Evolutionary conservation across 1,139 yeast species (phyloP).

Genomic region (Pichia sp.): DNA sequence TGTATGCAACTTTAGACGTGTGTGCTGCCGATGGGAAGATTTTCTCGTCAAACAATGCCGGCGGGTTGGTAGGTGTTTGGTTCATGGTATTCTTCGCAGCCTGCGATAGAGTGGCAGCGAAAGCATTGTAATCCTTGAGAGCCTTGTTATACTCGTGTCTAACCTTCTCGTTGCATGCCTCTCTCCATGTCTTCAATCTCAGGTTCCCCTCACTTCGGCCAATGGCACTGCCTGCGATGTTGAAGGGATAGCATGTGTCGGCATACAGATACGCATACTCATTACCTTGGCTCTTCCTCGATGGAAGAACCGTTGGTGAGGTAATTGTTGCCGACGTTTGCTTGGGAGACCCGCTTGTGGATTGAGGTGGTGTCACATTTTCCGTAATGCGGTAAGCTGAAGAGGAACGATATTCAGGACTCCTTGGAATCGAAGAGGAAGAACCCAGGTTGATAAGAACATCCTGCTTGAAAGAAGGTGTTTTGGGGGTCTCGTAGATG

Average conservation of each 20-base stretch:
- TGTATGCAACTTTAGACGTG: not conserved
- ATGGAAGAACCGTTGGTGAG: constrained; percentile 20
- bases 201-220: constrained; percentile 25
- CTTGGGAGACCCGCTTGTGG: constrained; percentile 36
- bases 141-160: constrained; percentile 29
- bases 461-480: constrained; percentile 21
- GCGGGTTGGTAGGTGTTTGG: not conserved
- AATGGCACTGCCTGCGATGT: constrained; percentile 33
- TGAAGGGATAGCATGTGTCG: constrained; percentile 42
- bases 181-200: constrained; percentile 33
- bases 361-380: constrained; percentile 33
- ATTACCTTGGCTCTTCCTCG: constrained; percentile 1
- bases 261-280: constrained; percentile 31
- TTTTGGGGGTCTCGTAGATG: constrained; percentile 22
- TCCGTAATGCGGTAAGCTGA: not conserved
- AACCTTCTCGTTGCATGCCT: constrained; percentile 27
- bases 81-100: not conserved
- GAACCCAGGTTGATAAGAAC: constrained; percentile 1
- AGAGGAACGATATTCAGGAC: not conserved
- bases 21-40: constrained; percentile 15
- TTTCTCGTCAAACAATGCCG: constrained; percentile 6
- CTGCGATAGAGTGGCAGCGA: constrained; percentile 18
- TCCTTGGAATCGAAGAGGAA: not conserved
- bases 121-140: constrained; percentile 29
- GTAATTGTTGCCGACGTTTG: constrained; percentile 24